Evolutionary conservation across 306 rosid species (phyloP).

Genomic region (Canavalia gladiata): DNA sequence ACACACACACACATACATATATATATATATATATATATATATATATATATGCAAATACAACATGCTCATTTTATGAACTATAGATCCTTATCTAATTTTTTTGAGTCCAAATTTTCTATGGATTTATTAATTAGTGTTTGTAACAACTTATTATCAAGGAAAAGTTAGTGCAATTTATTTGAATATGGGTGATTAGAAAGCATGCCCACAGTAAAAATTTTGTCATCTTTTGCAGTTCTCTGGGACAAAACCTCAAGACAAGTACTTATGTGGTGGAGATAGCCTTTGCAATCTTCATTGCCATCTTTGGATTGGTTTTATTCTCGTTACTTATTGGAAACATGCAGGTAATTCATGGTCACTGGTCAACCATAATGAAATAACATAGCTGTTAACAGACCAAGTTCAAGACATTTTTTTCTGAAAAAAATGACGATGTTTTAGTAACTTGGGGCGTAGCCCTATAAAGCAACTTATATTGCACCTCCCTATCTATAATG

Average conservation of each 20-base stretch:
- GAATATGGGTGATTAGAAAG: neutral
- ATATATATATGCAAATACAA: conserved; percentile 31
- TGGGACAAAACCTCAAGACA: conserved; percentile 87
- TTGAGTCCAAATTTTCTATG: neutral
- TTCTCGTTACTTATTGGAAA: conserved; percentile 86
- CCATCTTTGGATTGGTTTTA: conserved; percentile 78
- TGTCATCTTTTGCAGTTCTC: conserved; percentile 62
- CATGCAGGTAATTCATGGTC: conserved; percentile 77
- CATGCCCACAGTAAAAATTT: neutral
- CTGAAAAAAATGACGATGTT: too few species aligned
- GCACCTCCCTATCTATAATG: neutral
- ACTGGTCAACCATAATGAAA: neutral
- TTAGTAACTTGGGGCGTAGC: neutral
- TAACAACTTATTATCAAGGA: conserved; percentile 3
- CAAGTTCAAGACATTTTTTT: neutral
- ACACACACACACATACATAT: too few species aligned
- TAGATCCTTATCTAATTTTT: neutral
- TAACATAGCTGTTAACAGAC: neutral
- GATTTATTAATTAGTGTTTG: neutral
- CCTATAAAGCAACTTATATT: neutral
- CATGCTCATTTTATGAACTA: conserved; percentile 17
- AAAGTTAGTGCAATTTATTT: neutral
- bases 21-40: neutral
- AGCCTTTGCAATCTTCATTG: conserved; percentile 68
- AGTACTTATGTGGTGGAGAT: conserved; percentile 71